A percentile compares a stretch with the other conserved stretches of the same genome.
phyloP scores from a whole-genome alignment of 805 yeast species.

The Candida ovalis region DNA sequence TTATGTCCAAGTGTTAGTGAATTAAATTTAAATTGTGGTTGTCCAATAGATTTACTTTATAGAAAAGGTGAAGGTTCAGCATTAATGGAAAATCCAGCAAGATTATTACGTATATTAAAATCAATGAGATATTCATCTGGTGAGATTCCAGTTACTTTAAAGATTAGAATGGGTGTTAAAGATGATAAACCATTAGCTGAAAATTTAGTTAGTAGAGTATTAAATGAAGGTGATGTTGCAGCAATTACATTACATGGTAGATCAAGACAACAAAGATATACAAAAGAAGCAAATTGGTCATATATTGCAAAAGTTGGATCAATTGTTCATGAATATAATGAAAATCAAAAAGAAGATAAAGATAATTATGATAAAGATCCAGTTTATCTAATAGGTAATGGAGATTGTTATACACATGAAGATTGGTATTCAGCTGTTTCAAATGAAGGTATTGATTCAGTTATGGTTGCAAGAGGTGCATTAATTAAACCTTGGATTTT shows the following conservation, averaged over 20 bases:
- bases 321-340: slow-evolving; percentile 57
- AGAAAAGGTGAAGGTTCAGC: slow-evolving; percentile 97
- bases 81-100: slow-evolving; percentile 82
- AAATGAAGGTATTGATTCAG: slow-evolving; percentile 76
- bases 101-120: slow-evolving; percentile 69
- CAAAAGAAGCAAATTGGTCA: slow-evolving; percentile 89
- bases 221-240: slow-evolving; percentile 77
- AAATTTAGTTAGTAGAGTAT: slow-evolving; percentile 62
- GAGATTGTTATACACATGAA: slow-evolving; percentile 81
- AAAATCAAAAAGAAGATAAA: slow-evolving; percentile 55
- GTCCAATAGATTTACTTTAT: slow-evolving; percentile 94
- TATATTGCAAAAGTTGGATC: slow-evolving; percentile 74
- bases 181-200: slow-evolving; percentile 89
- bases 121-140: slow-evolving; percentile 88
- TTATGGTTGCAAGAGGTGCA: slow-evolving; percentile 98
- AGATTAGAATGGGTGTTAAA: slow-evolving; percentile 86
- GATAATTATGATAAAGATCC: slow-evolving; percentile 53
- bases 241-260: slow-evolving; percentile 95
- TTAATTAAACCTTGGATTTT: slow-evolving; percentile 98
- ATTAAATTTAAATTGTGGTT: slow-evolving; percentile 90
- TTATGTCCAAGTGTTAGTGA: slow-evolving; percentile 66
- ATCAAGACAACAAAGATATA: slow-evolving; percentile 92
- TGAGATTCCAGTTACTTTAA: slow-evolving; percentile 89
- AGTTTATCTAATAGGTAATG: slow-evolving; percentile 89
- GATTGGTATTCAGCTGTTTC: slow-evolving; percentile 79